These are phyloP conservation scores for Puya raimondii DNA, from an alignment of 176 grass and related monocot species.

Conservation along the genomic window DNA sequence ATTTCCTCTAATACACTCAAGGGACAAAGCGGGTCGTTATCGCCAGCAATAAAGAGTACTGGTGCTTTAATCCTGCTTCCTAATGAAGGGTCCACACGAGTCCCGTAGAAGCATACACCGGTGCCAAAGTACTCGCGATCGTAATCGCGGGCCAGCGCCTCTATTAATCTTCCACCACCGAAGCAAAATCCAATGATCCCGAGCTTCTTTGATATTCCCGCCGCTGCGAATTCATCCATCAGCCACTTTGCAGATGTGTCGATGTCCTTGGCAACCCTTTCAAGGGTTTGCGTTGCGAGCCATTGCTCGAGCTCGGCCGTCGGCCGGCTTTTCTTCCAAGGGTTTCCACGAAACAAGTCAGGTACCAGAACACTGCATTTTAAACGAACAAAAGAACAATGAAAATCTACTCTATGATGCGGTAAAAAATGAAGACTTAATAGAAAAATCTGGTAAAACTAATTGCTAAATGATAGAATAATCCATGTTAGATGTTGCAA, in stretches of 20 bases:
- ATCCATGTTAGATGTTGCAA: too few species aligned
- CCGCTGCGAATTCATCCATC: slow-evolving; percentile 52
- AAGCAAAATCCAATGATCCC: slow-evolving; percentile 77
- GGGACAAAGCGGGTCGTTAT: slow-evolving; percentile 56
- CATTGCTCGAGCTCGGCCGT: slow-evolving; percentile 26
- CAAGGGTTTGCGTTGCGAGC: slow-evolving; percentile 19
- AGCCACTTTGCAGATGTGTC: slow-evolving; percentile 59
- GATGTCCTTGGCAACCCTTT: slow-evolving; percentile 55
- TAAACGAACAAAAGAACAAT: background rate
- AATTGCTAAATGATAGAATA: too few species aligned
- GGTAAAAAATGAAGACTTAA: too few species aligned
- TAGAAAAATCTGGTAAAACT: too few species aligned
- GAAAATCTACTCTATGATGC: background rate
- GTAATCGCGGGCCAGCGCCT: slow-evolving; percentile 52
- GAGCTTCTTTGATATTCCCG: slow-evolving; percentile 60
- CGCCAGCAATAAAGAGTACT: slow-evolving; percentile 63
- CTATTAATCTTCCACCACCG: slow-evolving; percentile 51
- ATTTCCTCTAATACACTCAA: slow-evolving; percentile 51
- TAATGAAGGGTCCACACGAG: slow-evolving; percentile 45
- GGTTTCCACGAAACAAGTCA: slow-evolving; percentile 67
- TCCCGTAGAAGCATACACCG: slow-evolving; percentile 81
- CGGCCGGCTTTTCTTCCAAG: slow-evolving; percentile 37
- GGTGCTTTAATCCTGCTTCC: slow-evolving; percentile 32
- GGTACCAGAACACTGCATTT: slow-evolving; percentile 71
- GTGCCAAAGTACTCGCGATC: slow-evolving; percentile 33